These are phyloP conservation scores for Zanthoxylum bungeanum DNA, from an alignment of 345 rosid genomes.

Conservation along the genomic window DNA sequence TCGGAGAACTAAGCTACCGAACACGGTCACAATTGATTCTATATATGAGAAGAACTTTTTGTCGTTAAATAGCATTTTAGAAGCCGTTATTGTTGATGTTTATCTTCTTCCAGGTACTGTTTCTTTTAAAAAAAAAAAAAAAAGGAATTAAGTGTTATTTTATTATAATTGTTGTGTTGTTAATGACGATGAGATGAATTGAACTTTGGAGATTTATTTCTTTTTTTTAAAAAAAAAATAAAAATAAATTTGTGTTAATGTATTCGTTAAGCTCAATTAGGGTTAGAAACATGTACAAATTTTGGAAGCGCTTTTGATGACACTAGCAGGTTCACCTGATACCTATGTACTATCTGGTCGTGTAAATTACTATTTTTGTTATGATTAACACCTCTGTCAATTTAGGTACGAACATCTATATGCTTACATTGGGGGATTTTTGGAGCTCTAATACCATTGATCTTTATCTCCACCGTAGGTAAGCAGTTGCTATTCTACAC, in stretches of 20 bases:
- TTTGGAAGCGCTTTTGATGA: background rate
- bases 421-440: constrained; percentile 88
- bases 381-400: background rate
- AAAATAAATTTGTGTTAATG: background rate
- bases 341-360: too few relatives aligned
- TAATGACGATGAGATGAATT: background rate
- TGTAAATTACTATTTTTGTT: background rate
- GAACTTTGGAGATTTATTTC: background rate
- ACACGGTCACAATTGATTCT: constrained; percentile 72
- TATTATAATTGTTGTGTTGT: background rate
- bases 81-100: constrained; percentile 67
- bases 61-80: constrained; percentile 66
- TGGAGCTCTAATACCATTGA: constrained; percentile 97
- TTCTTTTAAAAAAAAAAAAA: too few relatives aligned
- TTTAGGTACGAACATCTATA: constrained; percentile 82
- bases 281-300: background rate
- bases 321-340: too few relatives aligned
- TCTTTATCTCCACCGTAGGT: constrained; percentile 90
- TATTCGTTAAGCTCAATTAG: background rate
- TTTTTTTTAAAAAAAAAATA: too few relatives aligned
- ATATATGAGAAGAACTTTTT: constrained; percentile 81
- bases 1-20: constrained; percentile 63
- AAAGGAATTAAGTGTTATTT: background rate
- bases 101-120: constrained; percentile 67
- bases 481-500: background rate